phyloP scores from a whole-genome alignment of 352 stramenopile species.

The Elongisporangium undulatum region DNA sequence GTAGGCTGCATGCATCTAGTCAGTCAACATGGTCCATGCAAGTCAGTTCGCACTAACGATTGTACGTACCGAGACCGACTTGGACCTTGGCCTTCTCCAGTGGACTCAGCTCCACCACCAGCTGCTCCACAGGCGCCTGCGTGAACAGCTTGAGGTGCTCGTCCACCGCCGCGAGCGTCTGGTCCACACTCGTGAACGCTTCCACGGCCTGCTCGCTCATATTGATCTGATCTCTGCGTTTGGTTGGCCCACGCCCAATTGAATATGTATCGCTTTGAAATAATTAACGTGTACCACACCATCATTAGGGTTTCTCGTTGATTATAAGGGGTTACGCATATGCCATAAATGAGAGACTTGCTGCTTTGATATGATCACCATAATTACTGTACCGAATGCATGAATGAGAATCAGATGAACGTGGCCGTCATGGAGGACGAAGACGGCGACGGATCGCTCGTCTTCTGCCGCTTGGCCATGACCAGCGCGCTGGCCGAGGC shows the following conservation, averaged over 20 bases:
- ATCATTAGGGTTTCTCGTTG: too few species aligned
- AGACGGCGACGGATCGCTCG: background rate
- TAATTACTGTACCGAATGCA: background rate
- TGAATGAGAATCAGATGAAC: background rate
- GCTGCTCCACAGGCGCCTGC: conserved; percentile 47
- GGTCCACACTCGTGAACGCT: conserved; percentile 64
- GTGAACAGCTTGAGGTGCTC: conserved; percentile 65
- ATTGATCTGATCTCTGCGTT: background rate
- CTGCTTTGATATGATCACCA: background rate
- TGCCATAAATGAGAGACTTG: background rate
- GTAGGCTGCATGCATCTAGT: conserved; percentile 47
- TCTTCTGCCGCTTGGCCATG: conserved; percentile 42
- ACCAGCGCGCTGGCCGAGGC: conserved; percentile 25
- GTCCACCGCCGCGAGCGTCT: conserved; percentile 75
- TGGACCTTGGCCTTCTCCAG: conserved; percentile 82
- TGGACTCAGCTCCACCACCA: conserved; percentile 48
- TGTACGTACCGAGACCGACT: conserved; percentile 67
- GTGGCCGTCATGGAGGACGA: background rate
- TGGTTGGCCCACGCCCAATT: conserved; percentile 3
- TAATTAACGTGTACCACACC: background rate
- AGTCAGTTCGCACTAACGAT: background rate
- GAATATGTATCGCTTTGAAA: background rate
- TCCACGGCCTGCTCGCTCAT: conserved; percentile 66
- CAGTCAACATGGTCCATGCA: background rate
- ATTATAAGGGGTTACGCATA: background rate